phyloP scores from a whole-genome alignment of 2,329 filamentous ascomycete genomes.

The Incumbomyces delicatus region DNA sequence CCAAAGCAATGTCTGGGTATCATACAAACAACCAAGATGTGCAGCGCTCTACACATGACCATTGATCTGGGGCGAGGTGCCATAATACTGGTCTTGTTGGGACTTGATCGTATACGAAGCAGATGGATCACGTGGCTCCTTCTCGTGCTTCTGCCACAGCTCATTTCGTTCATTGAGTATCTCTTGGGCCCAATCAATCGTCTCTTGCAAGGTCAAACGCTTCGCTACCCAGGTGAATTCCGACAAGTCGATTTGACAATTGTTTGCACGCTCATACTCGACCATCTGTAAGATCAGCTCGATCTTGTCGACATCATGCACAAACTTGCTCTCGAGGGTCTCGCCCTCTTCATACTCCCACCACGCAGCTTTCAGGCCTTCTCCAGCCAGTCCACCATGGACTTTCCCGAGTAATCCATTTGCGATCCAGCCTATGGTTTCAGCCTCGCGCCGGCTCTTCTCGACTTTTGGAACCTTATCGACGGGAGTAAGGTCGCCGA shows the following conservation, averaged over 20 bases:
- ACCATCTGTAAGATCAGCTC: slow-evolving; percentile 91
- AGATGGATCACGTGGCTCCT: slow-evolving; percentile 16
- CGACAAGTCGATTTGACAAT: slow-evolving; percentile 61
- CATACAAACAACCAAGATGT: too few species aligned
- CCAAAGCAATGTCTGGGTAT: too few species aligned
- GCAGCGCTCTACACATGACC: not conserved
- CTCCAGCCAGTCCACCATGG: slow-evolving; percentile 57
- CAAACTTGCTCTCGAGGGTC: slow-evolving; percentile 77
- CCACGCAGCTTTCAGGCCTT: slow-evolving; percentile 71
- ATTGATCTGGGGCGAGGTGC: slow-evolving; percentile 6
- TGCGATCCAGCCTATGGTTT: slow-evolving; percentile 87
- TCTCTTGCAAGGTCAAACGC: slow-evolving; percentile 65
- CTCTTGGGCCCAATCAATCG: slow-evolving; percentile 67
- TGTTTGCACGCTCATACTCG: slow-evolving; percentile 74
- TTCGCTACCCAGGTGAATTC: slow-evolving; percentile 77
- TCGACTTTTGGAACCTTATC: slow-evolving; percentile 77
- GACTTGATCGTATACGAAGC: slow-evolving; percentile 15
- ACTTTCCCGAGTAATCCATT: slow-evolving; percentile 62
- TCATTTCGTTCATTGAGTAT: slow-evolving; percentile 64
- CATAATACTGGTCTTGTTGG: slow-evolving; percentile 21
- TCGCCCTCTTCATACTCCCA: slow-evolving; percentile 86
- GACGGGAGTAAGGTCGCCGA: slow-evolving; percentile 92
- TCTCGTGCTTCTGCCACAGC: slow-evolving; percentile 53
- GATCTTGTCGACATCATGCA: slow-evolving; percentile 96
- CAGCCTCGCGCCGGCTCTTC: slow-evolving; percentile 76